These are phyloP conservation scores for Vitis hybrid DNA, from an alignment of 177 flowering plant species.

Conservation along the genomic window DNA sequence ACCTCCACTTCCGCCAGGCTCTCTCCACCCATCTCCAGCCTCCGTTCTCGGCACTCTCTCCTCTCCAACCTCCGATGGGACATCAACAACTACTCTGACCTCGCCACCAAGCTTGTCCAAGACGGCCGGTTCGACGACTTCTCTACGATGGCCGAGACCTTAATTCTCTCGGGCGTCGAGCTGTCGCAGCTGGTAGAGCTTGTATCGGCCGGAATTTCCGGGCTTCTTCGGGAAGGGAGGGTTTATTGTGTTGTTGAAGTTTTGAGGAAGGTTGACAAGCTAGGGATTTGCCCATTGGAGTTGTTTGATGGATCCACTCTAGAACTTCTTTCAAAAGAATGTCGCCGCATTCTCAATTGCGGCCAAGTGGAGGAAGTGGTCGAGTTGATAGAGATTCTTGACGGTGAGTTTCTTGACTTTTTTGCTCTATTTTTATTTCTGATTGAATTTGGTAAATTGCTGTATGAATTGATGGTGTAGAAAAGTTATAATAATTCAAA, in stretches of 20 bases:
- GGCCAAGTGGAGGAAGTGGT: constrained; percentile 51
- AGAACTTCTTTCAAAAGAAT: constrained; percentile 38
- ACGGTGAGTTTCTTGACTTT: constrained; percentile 35
- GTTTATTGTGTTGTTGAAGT: constrained; percentile 31
- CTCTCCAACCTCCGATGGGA: constrained; percentile 22
- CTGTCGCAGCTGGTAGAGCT: constrained; percentile 25
- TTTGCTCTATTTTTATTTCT: background rate
- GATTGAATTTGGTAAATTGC: no score
- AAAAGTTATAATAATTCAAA: no score
- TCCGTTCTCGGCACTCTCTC: constrained; percentile 17
- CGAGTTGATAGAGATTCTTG: constrained; percentile 49
- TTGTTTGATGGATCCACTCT: constrained; percentile 42
- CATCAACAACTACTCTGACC: constrained; percentile 40
- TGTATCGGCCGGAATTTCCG: constrained; percentile 42
- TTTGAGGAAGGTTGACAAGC: constrained; percentile 37
- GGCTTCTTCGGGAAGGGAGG: constrained; percentile 35
- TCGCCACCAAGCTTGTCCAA: constrained; percentile 62
- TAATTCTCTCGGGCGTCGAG: constrained; percentile 34
- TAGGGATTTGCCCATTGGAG: constrained; percentile 44
- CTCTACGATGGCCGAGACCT: constrained; percentile 45
- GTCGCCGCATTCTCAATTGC: constrained; percentile 30
- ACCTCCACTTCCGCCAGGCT: constrained; percentile 19
- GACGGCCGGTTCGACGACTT: constrained; percentile 61
- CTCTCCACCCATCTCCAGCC: constrained; percentile 16
- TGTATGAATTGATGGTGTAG: no score